Conservation (phyloP, 768 basidiomycete genomes). For the Leccinum fibrillosum region DNA sequence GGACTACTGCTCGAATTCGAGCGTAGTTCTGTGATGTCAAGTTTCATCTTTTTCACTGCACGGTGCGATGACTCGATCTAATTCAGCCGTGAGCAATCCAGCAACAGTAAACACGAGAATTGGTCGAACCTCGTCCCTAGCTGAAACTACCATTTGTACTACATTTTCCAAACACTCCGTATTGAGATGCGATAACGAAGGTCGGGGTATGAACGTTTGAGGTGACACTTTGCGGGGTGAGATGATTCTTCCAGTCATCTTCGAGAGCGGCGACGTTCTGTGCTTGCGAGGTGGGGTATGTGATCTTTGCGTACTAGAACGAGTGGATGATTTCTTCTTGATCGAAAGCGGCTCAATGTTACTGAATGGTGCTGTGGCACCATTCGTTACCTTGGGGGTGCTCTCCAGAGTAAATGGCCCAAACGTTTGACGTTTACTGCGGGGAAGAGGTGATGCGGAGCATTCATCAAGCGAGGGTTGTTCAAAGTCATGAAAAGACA, state of each 20-base stretch:
- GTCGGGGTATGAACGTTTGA: constrained; percentile 39
- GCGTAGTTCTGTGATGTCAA: constrained; percentile 54
- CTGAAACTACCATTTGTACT: constrained; percentile 47
- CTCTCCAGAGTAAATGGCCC: constrained; percentile 52
- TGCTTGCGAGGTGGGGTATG: constrained; percentile 35
- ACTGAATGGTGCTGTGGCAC: constrained; percentile 35
- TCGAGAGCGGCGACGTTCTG: constrained; percentile 54
- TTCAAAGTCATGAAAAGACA: constrained; percentile 25
- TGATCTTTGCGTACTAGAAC: constrained; percentile 36
- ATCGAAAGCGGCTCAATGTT: constrained; percentile 77
- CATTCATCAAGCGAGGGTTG: constrained; percentile 29
- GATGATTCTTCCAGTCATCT: constrained; percentile 38
- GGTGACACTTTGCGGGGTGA: constrained; percentile 57
- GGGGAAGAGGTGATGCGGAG: constrained; percentile 53
- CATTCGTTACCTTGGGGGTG: constrained; percentile 45
- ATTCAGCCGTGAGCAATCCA: background rate
- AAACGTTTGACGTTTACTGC: constrained; percentile 70
- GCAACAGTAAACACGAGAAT: background rate
- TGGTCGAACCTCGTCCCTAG: constrained; percentile 59
- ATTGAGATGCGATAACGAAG: constrained; percentile 22
- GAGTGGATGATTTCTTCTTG: constrained; percentile 76
- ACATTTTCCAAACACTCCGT: constrained; percentile 45
- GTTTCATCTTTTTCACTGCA: constrained; percentile 70
- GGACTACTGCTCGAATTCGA: constrained; percentile 15
- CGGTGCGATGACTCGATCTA: constrained; percentile 72